Evolutionary conservation across 192 early-diverging fungal genomes (phyloP), one percentile per base, ranked within the genome.

Genomic region (Coemansia sp.): DNA sequence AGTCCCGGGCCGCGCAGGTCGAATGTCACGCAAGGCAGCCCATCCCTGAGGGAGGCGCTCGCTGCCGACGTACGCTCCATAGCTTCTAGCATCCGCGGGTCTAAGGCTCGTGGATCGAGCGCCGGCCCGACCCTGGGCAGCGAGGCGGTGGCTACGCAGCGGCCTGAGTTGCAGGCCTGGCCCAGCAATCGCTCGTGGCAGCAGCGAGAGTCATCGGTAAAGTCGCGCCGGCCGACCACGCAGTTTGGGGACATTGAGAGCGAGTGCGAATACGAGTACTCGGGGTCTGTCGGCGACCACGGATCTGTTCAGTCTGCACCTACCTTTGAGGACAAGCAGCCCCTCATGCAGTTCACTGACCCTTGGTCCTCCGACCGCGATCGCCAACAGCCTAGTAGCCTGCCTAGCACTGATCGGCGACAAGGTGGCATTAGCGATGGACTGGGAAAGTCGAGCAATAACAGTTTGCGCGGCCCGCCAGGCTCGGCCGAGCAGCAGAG

Each of bases 361-460:
- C 79, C 79, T 14, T 82, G 79, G 79, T 64, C 62, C 3, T 67
- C 70, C 28, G 79, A 82, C 42, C 79, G 79, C 50, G 66, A 50
- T 14, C 76, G 69, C 55, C 70, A 66, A 36, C 63, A 53, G 61
- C 33, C 66, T 3, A 14, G 63, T 1, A 61, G 63, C 6, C 25
- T 55, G 13, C 26, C 52, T 31, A 31, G 52, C 26, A 31, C 52
- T 55, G 52, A 55, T 31, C 52, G 52, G 52, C 28, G 26, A 31
- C 52, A 26, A 33, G 62, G 31, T 55, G 23, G n/a, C 50, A 7
- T 59, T 36, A 12, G 18, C 39, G 6, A 35, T 26, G n/a, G 20
- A 6, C 65, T 33, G 12, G 63, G 43, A 41, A 31, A 37, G 52
- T 66, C 75, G 20, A 61, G 58, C 9, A 53, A 36, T n/a, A 69